Conservation (phyloP, 441 rosid genomes). For the Croton laevigatus region DNA sequence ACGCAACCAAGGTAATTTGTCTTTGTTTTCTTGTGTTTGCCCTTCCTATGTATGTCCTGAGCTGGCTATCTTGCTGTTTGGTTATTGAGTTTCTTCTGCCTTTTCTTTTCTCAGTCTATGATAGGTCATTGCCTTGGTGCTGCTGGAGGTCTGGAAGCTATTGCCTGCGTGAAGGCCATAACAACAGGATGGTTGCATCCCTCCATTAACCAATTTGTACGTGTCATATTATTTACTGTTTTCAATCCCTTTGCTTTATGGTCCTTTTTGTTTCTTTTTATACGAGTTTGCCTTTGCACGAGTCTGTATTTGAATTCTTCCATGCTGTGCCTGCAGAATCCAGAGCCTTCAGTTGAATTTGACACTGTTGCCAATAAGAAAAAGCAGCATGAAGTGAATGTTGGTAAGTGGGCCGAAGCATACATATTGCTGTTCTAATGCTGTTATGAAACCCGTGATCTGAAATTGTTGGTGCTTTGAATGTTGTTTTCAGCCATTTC, state of each 20-base stretch:
- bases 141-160: constrained; percentile 97
- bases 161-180: constrained; percentile 86
- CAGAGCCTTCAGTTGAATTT: constrained; percentile 84
- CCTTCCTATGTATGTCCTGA: not conserved
- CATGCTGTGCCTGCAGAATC: constrained; percentile 52
- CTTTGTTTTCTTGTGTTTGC: not conserved
- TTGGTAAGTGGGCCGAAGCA: constrained; percentile 56
- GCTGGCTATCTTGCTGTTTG: constrained; percentile 12
- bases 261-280: not conserved
- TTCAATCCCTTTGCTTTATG: not conserved
- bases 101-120: constrained; percentile 65
- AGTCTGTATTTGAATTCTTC: constrained; percentile 7
- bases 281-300: not conserved
- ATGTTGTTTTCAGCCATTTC: constrained; percentile 52
- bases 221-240: constrained; percentile 25
- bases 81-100: constrained; percentile 11
- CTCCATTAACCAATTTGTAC: constrained; percentile 82
- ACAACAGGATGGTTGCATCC: constrained; percentile 99
- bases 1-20: constrained; percentile 80
- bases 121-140: constrained; percentile 99
- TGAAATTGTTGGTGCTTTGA: constrained; percentile 1
- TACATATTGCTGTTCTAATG: not conserved
- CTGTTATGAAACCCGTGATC: not conserved
- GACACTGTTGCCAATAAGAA: constrained; percentile 79
- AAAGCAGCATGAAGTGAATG: constrained; percentile 88